These are phyloP conservation scores for Epichloe uncinata DNA, from an alignment of 2,329 filamentous ascomycete genomes.

Conservation along the genomic window DNA sequence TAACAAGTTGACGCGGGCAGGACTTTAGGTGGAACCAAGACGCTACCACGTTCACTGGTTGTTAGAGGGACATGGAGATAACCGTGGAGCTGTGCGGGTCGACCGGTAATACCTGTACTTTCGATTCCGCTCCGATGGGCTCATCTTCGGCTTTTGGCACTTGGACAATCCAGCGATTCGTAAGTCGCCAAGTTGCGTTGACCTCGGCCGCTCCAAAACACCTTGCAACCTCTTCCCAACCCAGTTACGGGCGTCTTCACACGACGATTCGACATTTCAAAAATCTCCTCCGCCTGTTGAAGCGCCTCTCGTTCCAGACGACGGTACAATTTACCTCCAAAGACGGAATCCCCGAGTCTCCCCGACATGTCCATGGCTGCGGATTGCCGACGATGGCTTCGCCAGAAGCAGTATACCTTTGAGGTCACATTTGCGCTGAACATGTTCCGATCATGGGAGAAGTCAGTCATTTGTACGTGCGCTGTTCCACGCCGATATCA, in stretches of 20 bases:
- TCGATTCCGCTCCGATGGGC: too few species aligned
- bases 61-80: too few species aligned
- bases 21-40: too few species aligned
- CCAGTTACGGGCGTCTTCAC: too few species aligned
- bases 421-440: slow-evolving; percentile 95
- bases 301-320: not conserved
- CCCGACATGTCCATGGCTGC: slow-evolving; percentile 5
- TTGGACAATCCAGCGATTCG: not conserved
- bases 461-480: slow-evolving; percentile 89
- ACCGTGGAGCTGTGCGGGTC: too few species aligned
- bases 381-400: slow-evolving; percentile 65
- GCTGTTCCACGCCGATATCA: not conserved
- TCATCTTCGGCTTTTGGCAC: not conserved
- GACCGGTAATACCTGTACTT: too few species aligned
- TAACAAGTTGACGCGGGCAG: too few species aligned
- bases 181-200: not conserved
- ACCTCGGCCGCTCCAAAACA: too few species aligned
- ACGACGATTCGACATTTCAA: too few species aligned
- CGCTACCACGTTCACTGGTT: too few species aligned
- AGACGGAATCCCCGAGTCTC: not conserved
- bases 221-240: too few species aligned
- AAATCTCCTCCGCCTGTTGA: not conserved
- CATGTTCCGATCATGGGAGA: slow-evolving; percentile 93
- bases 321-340: not conserved
- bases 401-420: slow-evolving; percentile 94